These are phyloP conservation scores for Stephanocyclus meneghinianus DNA, from an alignment of 352 stramenopile species.

Conservation along the genomic window DNA sequence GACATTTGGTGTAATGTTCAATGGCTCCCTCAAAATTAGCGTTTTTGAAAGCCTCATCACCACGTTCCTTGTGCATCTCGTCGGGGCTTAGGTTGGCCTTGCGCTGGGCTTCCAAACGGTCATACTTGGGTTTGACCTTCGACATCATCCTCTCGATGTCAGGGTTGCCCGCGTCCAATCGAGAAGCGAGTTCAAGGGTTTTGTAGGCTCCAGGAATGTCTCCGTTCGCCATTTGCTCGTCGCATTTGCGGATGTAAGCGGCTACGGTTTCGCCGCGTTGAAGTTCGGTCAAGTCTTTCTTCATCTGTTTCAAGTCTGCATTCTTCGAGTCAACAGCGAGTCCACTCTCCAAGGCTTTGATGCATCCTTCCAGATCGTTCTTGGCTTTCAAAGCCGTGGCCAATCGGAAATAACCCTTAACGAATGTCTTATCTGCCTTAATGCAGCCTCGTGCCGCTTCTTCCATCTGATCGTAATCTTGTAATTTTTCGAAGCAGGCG, in stretches of 20 bases:
- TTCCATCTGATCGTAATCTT: constrained; percentile 84
- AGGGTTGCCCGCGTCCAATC: constrained; percentile 79
- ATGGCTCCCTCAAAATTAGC: constrained; percentile 83
- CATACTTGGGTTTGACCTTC: constrained; percentile 80
- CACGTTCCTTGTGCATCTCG: constrained; percentile 90
- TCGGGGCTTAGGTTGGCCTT: constrained; percentile 82
- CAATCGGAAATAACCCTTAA: constrained; percentile 95
- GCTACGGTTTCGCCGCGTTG: constrained; percentile 79
- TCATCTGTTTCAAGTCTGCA: constrained; percentile 82
- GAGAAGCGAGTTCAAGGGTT: constrained; percentile 75
- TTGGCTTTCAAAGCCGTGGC: constrained; percentile 89
- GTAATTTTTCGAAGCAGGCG: constrained; percentile 80
- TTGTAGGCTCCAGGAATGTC: constrained; percentile 78
- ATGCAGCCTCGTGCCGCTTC: constrained; percentile 89
- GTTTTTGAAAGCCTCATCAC: constrained; percentile 91
- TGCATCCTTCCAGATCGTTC: constrained; percentile 75
- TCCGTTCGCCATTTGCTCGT: constrained; percentile 76
- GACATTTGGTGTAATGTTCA: constrained; percentile 90
- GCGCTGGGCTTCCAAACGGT: constrained; percentile 70
- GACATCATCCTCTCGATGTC: constrained; percentile 79
- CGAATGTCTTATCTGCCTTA: constrained; percentile 89
- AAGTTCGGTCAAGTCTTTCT: constrained; percentile 83
- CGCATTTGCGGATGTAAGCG: constrained; percentile 72
- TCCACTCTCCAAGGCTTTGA: constrained; percentile 82
- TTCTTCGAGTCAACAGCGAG: constrained; percentile 76